A percentile compares a stretch with the other conserved stretches of the same genome.
Evolutionary conservation across 805 yeast species (phyloP).

Genomic region (Starmerella bombicola): DNA sequence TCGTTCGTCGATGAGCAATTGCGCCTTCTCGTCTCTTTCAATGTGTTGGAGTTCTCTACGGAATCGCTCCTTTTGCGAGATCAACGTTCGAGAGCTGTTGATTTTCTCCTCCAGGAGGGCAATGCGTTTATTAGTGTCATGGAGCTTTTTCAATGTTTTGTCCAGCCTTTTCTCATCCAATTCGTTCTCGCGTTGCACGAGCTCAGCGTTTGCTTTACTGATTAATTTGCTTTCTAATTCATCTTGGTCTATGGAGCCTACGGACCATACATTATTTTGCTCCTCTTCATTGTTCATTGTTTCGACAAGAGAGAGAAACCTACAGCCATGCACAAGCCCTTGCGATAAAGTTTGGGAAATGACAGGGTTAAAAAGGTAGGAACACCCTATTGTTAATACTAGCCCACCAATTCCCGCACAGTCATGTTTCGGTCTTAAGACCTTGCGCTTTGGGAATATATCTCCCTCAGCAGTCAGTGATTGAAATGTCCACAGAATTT

Average conservation of each 20-base stretch:
- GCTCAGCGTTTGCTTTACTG: conserved; percentile 41
- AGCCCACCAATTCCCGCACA: too few species aligned
- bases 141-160: conserved; percentile 43
- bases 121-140: conserved; percentile 36
- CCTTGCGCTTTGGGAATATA: too few species aligned
- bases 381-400: too few species aligned
- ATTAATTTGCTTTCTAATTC: conserved; percentile 67
- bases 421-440: too few species aligned
- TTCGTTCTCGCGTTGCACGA: conserved; percentile 52
- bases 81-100: conserved; percentile 42
- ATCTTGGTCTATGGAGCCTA: conserved; percentile 57
- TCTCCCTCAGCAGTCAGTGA: too few species aligned
- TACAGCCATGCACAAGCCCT: too few species aligned
- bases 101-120: conserved; percentile 38
- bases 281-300: too few species aligned
- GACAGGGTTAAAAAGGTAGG: too few species aligned
- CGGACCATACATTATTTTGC: conserved; percentile 4
- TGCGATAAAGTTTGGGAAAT: too few species aligned
- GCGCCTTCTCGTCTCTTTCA: conserved; percentile 39
- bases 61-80: conserved; percentile 49
- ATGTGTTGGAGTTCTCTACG: conserved; percentile 44
- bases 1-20: conserved; percentile 45
- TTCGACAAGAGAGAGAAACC: too few species aligned
- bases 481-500: too few species aligned
- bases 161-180: conserved; percentile 64